Base-by-base conservation (phyloP, 1,284 basidiomycete species). In the Thelephora terrestris region DNA sequence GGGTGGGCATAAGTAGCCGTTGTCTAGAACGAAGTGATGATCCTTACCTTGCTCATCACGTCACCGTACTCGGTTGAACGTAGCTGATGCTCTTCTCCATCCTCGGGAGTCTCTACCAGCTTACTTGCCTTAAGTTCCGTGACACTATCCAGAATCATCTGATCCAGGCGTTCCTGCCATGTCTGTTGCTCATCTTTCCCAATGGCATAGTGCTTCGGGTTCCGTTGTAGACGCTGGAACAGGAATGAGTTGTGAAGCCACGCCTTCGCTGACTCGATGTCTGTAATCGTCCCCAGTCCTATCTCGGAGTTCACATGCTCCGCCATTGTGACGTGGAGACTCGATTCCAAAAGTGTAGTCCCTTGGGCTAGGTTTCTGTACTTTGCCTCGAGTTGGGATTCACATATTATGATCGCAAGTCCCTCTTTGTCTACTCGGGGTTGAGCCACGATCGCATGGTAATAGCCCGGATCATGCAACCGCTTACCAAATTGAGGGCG, bases 281-380 rank as follows among this genome's bases (percentile, higher is more conserved):
- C 73, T 2, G 70, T 77, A 56, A 95, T 91, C 0, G 90, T 93
- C 3, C 81, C 78, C 7, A 96, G 73, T 0, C 84, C 84, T 47
- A 96, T 85, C 66, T 97, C 94, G 2, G 91, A 92, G 60, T 96
- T 96, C 57, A 97, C 68, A 61, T 96, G 91, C 61, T 96, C 93
- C 2, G 81, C 71, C 9, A 97, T 76, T 59, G 89, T 87, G 46
- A 71, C 68, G 62, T 96, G 92, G 25, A 95, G 74, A 53, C 76
- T 85, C 61, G 88, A 92, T 64, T 95, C 92, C 35, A 95, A 71
- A 21, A 83, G 66, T 0, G 85, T 91, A 49, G 73, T 75, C 16
- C 78, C 82, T 55, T 82, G 78, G 1, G 72, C 70, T 34, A 90
- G 71, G 12, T 73, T 66, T 45, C 73, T 71, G 62, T 91, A 92